Base-by-base conservation (phyloP, 371 early-diverging fungal species). In the Choanephora cucurbitarum region DNA sequence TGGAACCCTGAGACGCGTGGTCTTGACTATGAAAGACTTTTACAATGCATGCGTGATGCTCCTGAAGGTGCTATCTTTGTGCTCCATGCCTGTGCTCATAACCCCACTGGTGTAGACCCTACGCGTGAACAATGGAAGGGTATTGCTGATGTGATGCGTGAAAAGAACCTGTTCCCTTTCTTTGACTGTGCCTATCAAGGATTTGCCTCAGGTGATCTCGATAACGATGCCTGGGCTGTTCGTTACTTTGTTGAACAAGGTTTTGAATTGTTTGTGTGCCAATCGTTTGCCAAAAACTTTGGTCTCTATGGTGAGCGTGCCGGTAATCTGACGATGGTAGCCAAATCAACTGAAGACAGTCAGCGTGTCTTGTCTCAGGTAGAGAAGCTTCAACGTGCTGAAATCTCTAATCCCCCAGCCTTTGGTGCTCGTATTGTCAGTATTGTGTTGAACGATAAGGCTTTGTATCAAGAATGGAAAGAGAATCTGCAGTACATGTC, bases 171-270 rank as follows among this genome's bases (percentile, higher is more conserved):
- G 60, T 89, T 95, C 70, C 86, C 93, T 21, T 95, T 96, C 87
- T 98, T 98, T 69, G 98, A 98, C 71, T 92, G 90, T 68, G 98
- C 98, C 45, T 98, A 98, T 83, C 96, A 96, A 84, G 97, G 98
- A 3, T 98, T 96, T 66, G 97, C 97, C 39, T 91, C 91, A 18
- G 98, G 98, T 42, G 84, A 89, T 71, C 77, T 98, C 9, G 94
- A 91, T 59, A 74, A 82, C 44, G 98, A 98, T 73, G 95, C 96
- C 15, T 88, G 81, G 80, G 92, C 95, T 48, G 90, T 96, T 28
- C 87, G 96, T 19, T 87, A 91, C 73, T 97, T 96, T 82, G 93
- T 89, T 9, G 75, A 83, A n/a, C 84, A 88, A 61, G 95, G 94
- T 4, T 90, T 94, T 55, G 96, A 96, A 72, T 60, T 94, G 55